Evolutionary conservation across 345 rosid genomes (phyloP).

Genomic region (Leavenworthia alabamica): DNA sequence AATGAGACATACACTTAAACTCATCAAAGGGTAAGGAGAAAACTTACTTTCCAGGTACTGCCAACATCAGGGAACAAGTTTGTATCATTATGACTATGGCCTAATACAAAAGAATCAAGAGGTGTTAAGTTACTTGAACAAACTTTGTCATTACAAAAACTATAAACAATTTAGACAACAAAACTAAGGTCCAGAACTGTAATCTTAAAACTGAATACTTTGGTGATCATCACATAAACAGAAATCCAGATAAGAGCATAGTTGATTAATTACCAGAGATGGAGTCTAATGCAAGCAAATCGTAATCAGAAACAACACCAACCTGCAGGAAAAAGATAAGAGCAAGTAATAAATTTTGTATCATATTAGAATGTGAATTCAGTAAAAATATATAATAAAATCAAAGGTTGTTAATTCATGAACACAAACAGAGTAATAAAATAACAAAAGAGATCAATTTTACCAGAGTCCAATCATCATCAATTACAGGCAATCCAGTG

Average conservation of each 20-base stretch:
- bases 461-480: constrained; percentile 90
- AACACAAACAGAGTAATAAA: background rate
- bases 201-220: background rate
- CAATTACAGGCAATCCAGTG: constrained; percentile 86
- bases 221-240: background rate
- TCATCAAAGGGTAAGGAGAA: background rate
- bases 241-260: background rate
- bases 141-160: too few relatives aligned
- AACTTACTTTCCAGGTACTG: constrained; percentile 84
- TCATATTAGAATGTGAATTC: background rate
- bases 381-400: background rate
- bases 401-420: background rate
- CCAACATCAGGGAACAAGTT: constrained; percentile 75
- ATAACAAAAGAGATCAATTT: too few relatives aligned
- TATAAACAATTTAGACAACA: too few relatives aligned
- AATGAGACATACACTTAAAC: background rate
- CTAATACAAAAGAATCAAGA: constrained; percentile 35
- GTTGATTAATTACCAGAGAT: constrained; percentile 82
- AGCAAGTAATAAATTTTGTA: background rate
- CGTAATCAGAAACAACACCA: constrained; percentile 98
- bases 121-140: constrained; percentile 10
- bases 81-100: constrained; percentile 52
- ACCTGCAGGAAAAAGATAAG: constrained; percentile 45
- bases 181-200: too few relatives aligned
- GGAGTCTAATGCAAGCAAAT: constrained; percentile 73